A percentile compares a stretch with the other conserved stretches of the same genome.
Evolutionary conservation across 2,329 filamentous ascomycete genomes (phyloP).

Genomic region (Conoideocrella luteorostrata): DNA sequence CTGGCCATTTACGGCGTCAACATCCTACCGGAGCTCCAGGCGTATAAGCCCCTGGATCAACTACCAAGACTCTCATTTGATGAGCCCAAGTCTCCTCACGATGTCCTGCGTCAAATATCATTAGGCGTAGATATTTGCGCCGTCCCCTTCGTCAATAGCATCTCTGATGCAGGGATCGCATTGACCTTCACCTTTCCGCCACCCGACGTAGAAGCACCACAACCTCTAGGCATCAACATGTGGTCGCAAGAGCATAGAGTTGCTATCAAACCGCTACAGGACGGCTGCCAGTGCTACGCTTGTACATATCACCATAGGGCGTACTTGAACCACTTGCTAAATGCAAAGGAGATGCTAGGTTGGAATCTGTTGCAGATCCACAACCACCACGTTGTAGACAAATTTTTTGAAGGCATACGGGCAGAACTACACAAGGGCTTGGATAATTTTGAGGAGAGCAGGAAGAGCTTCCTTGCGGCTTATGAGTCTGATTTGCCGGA

Average conservation of each 20-base stretch:
- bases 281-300: conserved; percentile 71
- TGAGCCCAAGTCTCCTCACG: conserved; percentile 63
- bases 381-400: conserved; percentile 67
- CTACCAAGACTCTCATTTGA: conserved; percentile 73
- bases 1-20: conserved; percentile 74
- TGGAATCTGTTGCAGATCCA: conserved; percentile 92
- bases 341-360: conserved; percentile 91
- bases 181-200: conserved; percentile 70
- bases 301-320: conserved; percentile 80
- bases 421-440: conserved; percentile 51
- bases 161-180: conserved; percentile 80
- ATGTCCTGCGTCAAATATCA: conserved; percentile 67
- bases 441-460: conserved; percentile 51
- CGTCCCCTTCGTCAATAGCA: conserved; percentile 64
- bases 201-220: conserved; percentile 12
- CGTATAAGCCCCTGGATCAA: conserved; percentile 44
- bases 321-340: conserved; percentile 79
- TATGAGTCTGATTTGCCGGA: conserved; percentile 70
- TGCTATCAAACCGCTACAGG: conserved; percentile 55
- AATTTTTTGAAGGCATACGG: conserved; percentile 70
- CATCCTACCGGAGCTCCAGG: conserved; percentile 58
- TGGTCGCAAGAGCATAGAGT: conserved; percentile 59
- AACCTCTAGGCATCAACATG: conserved; percentile 69
- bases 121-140: conserved; percentile 76
- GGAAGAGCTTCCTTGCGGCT: conserved; percentile 32